Conservation (phyloP, 1,284 basidiomycete species). For the Anthracocystis setariae region DNA sequence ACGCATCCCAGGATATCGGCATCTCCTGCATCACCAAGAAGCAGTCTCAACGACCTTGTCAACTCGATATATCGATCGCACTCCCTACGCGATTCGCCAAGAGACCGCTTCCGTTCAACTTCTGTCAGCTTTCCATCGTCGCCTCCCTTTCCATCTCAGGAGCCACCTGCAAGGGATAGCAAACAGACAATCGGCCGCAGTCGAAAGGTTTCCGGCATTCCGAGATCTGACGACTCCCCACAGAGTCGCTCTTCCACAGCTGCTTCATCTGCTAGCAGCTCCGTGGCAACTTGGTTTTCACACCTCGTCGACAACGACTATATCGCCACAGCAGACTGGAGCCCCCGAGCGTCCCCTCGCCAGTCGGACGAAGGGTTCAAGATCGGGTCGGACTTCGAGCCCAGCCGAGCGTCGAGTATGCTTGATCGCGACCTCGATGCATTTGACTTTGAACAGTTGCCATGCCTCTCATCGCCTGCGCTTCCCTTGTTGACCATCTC, state of each 20-base stretch:
- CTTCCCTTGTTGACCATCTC: slow-evolving; percentile 5
- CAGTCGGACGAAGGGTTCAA: not conserved
- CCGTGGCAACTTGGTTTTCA: slow-evolving; percentile 11
- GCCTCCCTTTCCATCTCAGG: too few species aligned
- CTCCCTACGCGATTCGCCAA: not conserved
- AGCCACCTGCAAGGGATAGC: too few species aligned
- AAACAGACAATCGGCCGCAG: not conserved
- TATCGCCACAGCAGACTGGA: not conserved
- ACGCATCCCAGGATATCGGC: not conserved
- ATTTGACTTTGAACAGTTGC: not conserved
- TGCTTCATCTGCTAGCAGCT: not conserved
- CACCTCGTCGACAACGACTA: slow-evolving; percentile 23
- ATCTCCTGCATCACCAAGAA: not conserved
- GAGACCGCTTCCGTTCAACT: not conserved
- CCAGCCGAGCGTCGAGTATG: slow-evolving; percentile 27
- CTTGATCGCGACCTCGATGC: slow-evolving; percentile 12
- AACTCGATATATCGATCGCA: not conserved
- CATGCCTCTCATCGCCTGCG: not conserved
- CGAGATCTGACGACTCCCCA: not conserved
- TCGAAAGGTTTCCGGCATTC: not conserved
- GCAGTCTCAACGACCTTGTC: not conserved
- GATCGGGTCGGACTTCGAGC: slow-evolving; percentile 10
- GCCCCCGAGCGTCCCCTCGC: not conserved
- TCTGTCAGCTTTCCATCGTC: too few species aligned
- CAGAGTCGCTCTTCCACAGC: not conserved